A percentile compares a stretch with the other conserved stretches of the same genome.
phyloP scores from a whole-genome alignment of 2,329 filamentous ascomycete species.

The Neocatenulostroma microsporum region DNA sequence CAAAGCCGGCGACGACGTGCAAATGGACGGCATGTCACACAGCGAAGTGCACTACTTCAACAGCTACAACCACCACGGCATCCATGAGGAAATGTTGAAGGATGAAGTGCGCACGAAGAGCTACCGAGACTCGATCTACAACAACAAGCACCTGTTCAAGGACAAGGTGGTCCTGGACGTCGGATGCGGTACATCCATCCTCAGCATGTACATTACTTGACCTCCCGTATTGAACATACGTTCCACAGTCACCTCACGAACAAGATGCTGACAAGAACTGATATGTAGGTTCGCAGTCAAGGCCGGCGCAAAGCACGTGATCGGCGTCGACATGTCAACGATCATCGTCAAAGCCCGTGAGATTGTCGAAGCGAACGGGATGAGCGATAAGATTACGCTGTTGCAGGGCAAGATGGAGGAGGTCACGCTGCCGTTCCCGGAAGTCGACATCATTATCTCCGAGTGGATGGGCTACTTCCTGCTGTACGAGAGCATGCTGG shows the following conservation, averaged over 20 bases:
- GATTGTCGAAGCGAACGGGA: constrained; percentile 86
- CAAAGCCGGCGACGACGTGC: background rate
- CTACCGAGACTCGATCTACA: constrained; percentile 95
- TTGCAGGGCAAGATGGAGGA: constrained; percentile 99
- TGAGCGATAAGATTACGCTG: constrained; percentile 92
- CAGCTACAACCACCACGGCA: constrained; percentile 98
- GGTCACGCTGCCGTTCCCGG: constrained; percentile 81
- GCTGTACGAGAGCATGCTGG: constrained; percentile 97
- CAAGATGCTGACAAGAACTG: no score
- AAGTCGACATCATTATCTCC: constrained; percentile 99
- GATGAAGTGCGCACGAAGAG: constrained; percentile 95
- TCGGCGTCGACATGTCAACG: constrained; percentile 98
- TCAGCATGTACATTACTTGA: constrained; percentile 92
- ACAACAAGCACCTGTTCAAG: constrained; percentile 91
- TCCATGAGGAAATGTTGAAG: constrained; percentile 99
- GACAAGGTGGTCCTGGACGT: constrained; percentile 94
- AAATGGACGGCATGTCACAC: constrained; percentile 67
- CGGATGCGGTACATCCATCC: constrained; percentile 92
- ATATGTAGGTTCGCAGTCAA: constrained; percentile 82
- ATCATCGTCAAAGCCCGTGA: constrained; percentile 98
- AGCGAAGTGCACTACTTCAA: constrained; percentile 99
- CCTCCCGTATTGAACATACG: no score
- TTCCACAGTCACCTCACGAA: no score
- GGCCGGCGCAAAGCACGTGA: constrained; percentile 95
- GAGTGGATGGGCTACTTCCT: constrained; percentile 99